phyloP scores from a whole-genome alignment of 192 early-diverging fungal species.

The Linnemannia schmuckeri region DNA sequence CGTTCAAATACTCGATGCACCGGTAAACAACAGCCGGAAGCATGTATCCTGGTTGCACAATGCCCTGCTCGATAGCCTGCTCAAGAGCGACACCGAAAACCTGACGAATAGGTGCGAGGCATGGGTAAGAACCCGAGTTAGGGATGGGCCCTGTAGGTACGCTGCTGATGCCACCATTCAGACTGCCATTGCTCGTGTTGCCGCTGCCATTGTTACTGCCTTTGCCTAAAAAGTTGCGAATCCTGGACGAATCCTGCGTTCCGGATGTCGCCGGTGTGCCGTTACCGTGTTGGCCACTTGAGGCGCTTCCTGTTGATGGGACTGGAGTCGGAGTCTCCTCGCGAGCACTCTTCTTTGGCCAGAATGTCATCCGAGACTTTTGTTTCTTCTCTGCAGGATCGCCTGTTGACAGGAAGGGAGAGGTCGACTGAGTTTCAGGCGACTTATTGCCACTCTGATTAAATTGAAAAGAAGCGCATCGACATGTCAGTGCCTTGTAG shows the following conservation, averaged over 20 bases:
- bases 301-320: background rate
- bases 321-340: conserved; percentile 14
- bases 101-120: conserved; percentile 23
- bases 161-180: background rate
- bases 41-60: conserved; percentile 81
- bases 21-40: conserved; percentile 95
- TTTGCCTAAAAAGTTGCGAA: conserved; percentile 32
- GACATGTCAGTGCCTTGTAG: background rate
- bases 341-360: conserved; percentile 42
- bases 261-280: background rate
- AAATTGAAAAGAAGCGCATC: background rate
- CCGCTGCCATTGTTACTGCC: conserved; percentile 1
- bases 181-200: background rate
- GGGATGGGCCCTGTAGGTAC: background rate
- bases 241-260: conserved; percentile 23
- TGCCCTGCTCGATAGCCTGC: conserved; percentile 79
- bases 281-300: background rate
- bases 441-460: conserved; percentile 8
- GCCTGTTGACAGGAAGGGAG: conserved; percentile 10
- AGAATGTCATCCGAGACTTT: conserved; percentile 54
- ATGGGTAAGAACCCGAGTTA: conserved; percentile 10
- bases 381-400: conserved; percentile 47
- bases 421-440: conserved; percentile 14
- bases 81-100: conserved; percentile 93
- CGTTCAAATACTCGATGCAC: conserved; percentile 96